Base-by-base conservation (phyloP, 2,329 filamentous ascomycete genomes). In the Verticillium nonalfalfae region DNA sequence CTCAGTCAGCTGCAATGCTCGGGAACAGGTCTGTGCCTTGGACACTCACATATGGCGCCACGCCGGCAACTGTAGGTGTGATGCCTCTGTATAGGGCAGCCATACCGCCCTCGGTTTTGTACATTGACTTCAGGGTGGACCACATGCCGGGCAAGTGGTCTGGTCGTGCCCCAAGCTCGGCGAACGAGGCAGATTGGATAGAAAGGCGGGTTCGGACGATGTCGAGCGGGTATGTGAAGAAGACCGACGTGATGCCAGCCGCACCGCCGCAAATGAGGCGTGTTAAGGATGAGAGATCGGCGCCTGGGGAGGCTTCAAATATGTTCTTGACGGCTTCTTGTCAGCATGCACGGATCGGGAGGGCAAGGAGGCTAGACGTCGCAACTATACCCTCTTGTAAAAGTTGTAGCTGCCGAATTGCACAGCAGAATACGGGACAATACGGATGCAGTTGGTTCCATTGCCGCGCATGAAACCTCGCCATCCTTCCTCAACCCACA, bases 321-420 rank as follows among this genome's bases (percentile, higher is more conserved):
- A 95, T 87, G 79, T 89, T 81, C 80, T 82, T 31, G 60, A 7
- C 18, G 14, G 36, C 21, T 15, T n/a, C 50, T 34, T 10, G 31
- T 40, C 40, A 54, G 33, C 36, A 38, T 7, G 35, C 26, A 31
- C 3, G 45, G 38, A 60, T 56, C n/a, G n/a, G n/a, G 38, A 11
- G 50, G n/a, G 36, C 14, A 26, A 10, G 33, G n/a, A 7, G 21
- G 21, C 34, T 31, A 56, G 26, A 21, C 58, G 45, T 58, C 33
- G 61, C 54, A 31, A 15, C 78, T 88, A 73, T 79, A 96, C 93
- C 78, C 87, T 85, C 77, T 96, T 97, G 78, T 99, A 99, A 68
- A 98, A 87, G 74, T 96, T 98, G 80, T 98, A 99, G 72, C 93
- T 96, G 68, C 94, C 94, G 75, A 99, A 99, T 72, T 99, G 95